Base-by-base conservation (phyloP, 306 rosid genomes). In the Citrullus mucosospermus region DNA sequence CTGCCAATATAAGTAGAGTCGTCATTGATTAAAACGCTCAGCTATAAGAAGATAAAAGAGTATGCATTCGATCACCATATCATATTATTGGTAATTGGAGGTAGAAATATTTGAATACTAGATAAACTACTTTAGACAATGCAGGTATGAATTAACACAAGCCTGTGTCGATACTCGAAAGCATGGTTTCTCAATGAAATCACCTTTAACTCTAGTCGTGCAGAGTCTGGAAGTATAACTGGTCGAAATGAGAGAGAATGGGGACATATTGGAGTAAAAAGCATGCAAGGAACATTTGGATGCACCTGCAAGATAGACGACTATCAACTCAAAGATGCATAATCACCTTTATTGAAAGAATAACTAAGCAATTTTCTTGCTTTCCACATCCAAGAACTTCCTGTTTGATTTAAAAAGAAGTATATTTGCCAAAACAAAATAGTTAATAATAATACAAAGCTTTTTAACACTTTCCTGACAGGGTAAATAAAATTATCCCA, bases 231-330 rank as follows among this genome's bases (percentile, higher is more conserved):
- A 85, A 96, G 98, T 85, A 95, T 92, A 81, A 95, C 99, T 22
- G 99, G 99, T 85, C 97, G 87, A 88, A 92, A 96, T 65, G 99
- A 96, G 79, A 96, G 99, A 36, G 98, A 92, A 85, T 96, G 98
- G 13, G 99, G 98, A 80, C 99, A 92, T 83, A 96, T 96, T 72
- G 98, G 99, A 36, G 97, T 96, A 82, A 96, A 96, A 78, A 96
- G 83, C 99, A 96, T 96, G 96, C 98, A 91, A 41, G 99, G 99
- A 82, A 96, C 99, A 39, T 92, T 96, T 65, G 97, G 99, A 89
- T 96, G 99, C 81, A 95, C 99, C 99, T 95, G 89, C 85, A 87
- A 74, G 75, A 79, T 55, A 65, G 83, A 78, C 60, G 82, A 72
- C 81, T 44, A 78, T 62, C 75, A 55, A 32, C 14, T 51, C 79